These are phyloP conservation scores for Cyberlindnera xylosilytica DNA, from an alignment of 805 yeast genomes.

Conservation along the genomic window DNA sequence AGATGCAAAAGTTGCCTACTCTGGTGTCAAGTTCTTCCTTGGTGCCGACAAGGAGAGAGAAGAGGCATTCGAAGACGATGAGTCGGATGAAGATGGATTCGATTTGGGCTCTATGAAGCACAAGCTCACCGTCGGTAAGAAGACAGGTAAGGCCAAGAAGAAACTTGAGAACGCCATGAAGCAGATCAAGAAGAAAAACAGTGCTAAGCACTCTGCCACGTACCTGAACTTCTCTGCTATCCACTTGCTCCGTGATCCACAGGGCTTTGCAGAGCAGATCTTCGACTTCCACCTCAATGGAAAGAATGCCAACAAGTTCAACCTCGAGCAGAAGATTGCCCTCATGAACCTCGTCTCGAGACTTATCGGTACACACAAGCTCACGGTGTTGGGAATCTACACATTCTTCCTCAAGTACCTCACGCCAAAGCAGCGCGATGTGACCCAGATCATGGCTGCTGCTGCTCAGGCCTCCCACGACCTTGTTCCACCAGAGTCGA, in stretches of 20 bases:
- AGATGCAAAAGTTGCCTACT: slow-evolving; percentile 79
- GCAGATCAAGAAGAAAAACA: slow-evolving; percentile 60
- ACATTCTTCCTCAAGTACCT: slow-evolving; percentile 84
- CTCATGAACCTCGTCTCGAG: slow-evolving; percentile 86
- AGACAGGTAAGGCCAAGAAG: slow-evolving; percentile 73
- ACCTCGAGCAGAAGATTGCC: slow-evolving; percentile 84
- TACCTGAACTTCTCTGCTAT: slow-evolving; percentile 92
- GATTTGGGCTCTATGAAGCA: slow-evolving; percentile 77
- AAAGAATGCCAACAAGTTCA: slow-evolving; percentile 65
- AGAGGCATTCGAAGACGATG: slow-evolving; percentile 75
- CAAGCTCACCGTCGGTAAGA: slow-evolving; percentile 79
- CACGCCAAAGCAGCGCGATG: slow-evolving; percentile 92
- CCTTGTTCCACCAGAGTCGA: slow-evolving; percentile 92
- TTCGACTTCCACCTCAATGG: slow-evolving; percentile 70
- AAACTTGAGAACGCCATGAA: slow-evolving; percentile 75
- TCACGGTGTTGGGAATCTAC: slow-evolving; percentile 85
- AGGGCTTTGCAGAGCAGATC: slow-evolving; percentile 89
- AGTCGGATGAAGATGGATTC: slow-evolving; percentile 64
- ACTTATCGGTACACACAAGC: slow-evolving; percentile 90
- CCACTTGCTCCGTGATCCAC: slow-evolving; percentile 93
- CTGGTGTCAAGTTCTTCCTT: slow-evolving; percentile 87
- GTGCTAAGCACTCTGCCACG: slow-evolving; percentile 54
- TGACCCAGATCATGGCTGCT: slow-evolving; percentile 95
- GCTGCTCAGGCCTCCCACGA: slow-evolving; percentile 96
- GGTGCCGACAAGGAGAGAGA: slow-evolving; percentile 96